Base-by-base conservation (phyloP, 805 yeast species). In the Yarrowia porcina region DNA sequence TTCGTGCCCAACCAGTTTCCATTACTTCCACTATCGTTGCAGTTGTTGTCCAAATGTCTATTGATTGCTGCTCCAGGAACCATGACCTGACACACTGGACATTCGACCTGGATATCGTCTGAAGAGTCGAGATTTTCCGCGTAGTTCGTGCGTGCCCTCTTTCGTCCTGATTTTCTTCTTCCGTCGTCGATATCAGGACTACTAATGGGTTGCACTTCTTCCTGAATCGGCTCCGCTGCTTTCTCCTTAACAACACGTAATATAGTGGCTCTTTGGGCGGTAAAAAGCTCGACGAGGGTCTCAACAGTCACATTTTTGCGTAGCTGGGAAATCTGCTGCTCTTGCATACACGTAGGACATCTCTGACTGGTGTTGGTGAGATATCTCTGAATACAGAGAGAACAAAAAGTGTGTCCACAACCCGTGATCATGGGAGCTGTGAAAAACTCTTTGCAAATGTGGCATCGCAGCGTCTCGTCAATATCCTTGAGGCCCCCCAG, bases 351-450 rank as follows among this genome's bases (percentile, higher is more conserved):
- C 57, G 89, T 74, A 0, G 97, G 97, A 70, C 97, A 92, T 15
- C 61, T n/a, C 64, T 80, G 76, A 18, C 82, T 80, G 30, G 81
- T 82, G 38, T 73, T 74, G n/a, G 83, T 76, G 39, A 92, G 74
- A 66, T 87, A 83, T 65, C 87, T 82, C 64, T 97, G 78, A 28
- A 92, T 88, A 72, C 98, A 92, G 13, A 85, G 79, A 0, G 96
- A 89, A 73, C 98, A 92, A 72, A 90, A 92, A 0, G 92, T 86
- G 72, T 92, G 97, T 36, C 89, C 87, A 76, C 98, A 92, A 1
- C 87, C 81, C 0, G 97, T 89, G 44, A 88, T 75, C 36, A 90
- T 89, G 1, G 98, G 97, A 0, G 92, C 88, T 32, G 76, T 80
- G 62, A 89, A 77, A 66, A 87, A 83, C 65, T 90, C 97, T 69